Conservation (phyloP, 2,329 filamentous ascomycete genomes). For the Cyclaneusma minus region DNA sequence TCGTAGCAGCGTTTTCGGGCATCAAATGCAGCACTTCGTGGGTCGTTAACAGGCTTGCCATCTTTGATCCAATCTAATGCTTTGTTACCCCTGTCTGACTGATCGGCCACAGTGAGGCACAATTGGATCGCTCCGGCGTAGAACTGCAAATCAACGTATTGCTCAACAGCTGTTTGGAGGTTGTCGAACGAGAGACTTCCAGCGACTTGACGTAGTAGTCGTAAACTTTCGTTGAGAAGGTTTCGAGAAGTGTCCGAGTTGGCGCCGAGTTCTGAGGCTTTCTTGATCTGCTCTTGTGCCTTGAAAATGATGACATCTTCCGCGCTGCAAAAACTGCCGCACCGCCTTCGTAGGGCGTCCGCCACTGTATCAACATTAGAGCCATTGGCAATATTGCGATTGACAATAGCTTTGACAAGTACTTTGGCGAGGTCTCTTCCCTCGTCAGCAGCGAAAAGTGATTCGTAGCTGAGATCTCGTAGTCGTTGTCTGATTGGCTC, state of each 20-base stretch:
- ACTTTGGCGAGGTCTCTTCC: slow-evolving; percentile 87
- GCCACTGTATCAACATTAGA: slow-evolving; percentile 96
- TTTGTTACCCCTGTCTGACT: slow-evolving; percentile 74
- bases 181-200: slow-evolving; percentile 69
- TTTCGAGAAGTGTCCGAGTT: slow-evolving; percentile 65
- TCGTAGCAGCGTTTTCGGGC: slow-evolving; percentile 69
- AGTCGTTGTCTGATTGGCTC: slow-evolving; percentile 54
- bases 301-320: slow-evolving; percentile 98
- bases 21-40: slow-evolving; percentile 50
- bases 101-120: slow-evolving; percentile 66
- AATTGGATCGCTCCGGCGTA: slow-evolving; percentile 88
- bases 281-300: slow-evolving; percentile 85
- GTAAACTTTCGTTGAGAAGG: slow-evolving; percentile 75
- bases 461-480: slow-evolving; percentile 69
- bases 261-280: slow-evolving; percentile 62
- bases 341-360: slow-evolving; percentile 79
- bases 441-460: slow-evolving; percentile 62
- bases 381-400: slow-evolving; percentile 90
- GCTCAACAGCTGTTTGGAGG: slow-evolving; percentile 58
- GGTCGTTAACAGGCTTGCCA: slow-evolving; percentile 55
- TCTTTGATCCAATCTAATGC: slow-evolving; percentile 82
- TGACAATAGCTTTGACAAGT: slow-evolving; percentile 93
- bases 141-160: slow-evolving; percentile 72
- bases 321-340: slow-evolving; percentile 92
- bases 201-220: slow-evolving; percentile 79